Percentiles rank a stretch among this genome's conserved stretches.
phyloP scores from a whole-genome alignment of 2,329 filamentous ascomycete genomes.

The Zymoseptoria passerinii region DNA sequence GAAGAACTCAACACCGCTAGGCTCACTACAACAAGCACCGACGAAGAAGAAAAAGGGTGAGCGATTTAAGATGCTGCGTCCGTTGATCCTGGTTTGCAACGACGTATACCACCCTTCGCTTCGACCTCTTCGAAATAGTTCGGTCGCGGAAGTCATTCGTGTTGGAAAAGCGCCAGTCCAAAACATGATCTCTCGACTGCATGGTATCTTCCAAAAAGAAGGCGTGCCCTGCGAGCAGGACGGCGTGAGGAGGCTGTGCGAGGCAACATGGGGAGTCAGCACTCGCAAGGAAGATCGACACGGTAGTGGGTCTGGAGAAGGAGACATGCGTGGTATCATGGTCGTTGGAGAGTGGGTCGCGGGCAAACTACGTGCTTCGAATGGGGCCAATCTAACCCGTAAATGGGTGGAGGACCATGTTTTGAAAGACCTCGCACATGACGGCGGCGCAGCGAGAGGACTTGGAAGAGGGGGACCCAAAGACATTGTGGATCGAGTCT shows the following conservation, averaged over 20 bases:
- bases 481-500: constrained; percentile 70
- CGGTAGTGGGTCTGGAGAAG: constrained; percentile 53
- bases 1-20: constrained; percentile 53
- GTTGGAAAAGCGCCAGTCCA: constrained; percentile 83
- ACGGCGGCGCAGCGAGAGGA: constrained; percentile 62
- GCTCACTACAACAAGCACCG: constrained; percentile 28
- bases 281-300: constrained; percentile 54
- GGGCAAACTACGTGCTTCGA: constrained; percentile 50
- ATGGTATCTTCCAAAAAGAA: constrained; percentile 79
- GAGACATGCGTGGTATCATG: constrained; percentile 75
- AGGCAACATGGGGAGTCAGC: constrained; percentile 72
- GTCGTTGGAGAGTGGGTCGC: constrained; percentile 84
- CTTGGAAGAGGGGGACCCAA: constrained; percentile 62
- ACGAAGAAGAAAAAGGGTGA: constrained; percentile 64
- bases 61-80: constrained; percentile 76
- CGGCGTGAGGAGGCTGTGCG: constrained; percentile 74
- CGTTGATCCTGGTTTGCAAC: constrained; percentile 91
- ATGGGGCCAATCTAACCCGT: constrained; percentile 51
- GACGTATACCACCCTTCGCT: constrained; percentile 91
- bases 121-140: constrained; percentile 70
- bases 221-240: constrained; percentile 82
- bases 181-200: constrained; percentile 72
- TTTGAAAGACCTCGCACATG: constrained; percentile 58
- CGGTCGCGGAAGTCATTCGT: constrained; percentile 84
- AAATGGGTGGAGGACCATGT: constrained; percentile 71